phyloP scores from a whole-genome alignment of 768 basidiomycete species.

The Russula brevipes region DNA sequence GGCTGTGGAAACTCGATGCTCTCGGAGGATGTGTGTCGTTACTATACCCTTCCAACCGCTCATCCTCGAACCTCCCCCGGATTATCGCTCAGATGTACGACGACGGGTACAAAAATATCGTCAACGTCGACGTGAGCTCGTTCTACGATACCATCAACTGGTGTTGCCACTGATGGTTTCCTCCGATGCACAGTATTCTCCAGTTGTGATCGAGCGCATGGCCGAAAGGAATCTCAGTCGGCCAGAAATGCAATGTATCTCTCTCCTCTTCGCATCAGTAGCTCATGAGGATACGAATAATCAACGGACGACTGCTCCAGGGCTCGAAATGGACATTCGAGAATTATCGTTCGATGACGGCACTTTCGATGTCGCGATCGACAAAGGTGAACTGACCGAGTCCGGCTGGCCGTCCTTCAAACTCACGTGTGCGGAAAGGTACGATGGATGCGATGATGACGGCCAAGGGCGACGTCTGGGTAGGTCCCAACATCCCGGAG shows the following conservation, averaged over 20 bases:
- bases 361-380: conserved; percentile 75
- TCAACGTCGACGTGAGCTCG: conserved; percentile 66
- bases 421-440: conserved; percentile 33
- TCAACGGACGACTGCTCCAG: conserved; percentile 34
- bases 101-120: conserved; percentile 75
- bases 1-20: conserved; percentile 82
- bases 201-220: conserved; percentile 73
- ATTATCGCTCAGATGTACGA: conserved; percentile 64
- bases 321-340: conserved; percentile 84
- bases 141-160: background rate
- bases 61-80: background rate
- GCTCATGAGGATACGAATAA: background rate
- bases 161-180: background rate
- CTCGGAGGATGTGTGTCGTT: conserved; percentile 57
- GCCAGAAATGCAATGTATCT: conserved; percentile 68
- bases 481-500: conserved; percentile 26
- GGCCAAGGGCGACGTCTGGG: conserved; percentile 78
- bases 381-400: conserved; percentile 52
- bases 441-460: conserved; percentile 93
- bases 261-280: conserved; percentile 21
- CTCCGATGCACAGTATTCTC: conserved; percentile 53
- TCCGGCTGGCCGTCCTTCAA: background rate
- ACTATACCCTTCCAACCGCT: background rate
- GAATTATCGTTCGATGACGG: conserved; percentile 53
- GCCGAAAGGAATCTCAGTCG: conserved; percentile 45